phyloP scores from a whole-genome alignment of 2,329 filamentous ascomycete genomes.

The Capronia coronata region DNA sequence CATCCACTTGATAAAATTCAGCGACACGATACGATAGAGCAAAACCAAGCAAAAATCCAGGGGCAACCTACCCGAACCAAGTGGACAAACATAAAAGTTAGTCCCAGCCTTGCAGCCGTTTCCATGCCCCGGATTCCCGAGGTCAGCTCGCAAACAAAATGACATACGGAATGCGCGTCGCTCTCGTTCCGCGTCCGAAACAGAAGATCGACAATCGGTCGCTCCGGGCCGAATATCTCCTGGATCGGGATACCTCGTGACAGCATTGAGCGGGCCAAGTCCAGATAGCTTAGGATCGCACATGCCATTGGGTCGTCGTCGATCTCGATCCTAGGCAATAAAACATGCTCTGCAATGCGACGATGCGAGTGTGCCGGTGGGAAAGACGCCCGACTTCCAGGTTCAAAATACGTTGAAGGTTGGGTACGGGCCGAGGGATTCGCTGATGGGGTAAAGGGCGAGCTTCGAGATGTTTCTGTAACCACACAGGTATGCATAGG shows the following conservation, averaged over 20 bases:
- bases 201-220: slow-evolving; percentile 5
- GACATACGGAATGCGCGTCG: slow-evolving; percentile 9
- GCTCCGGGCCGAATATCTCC: slow-evolving; percentile 4
- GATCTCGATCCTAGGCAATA: slow-evolving; percentile 3
- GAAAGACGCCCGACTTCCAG: not conserved
- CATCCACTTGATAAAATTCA: slow-evolving; percentile 4
- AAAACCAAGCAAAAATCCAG: not conserved
- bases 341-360: not conserved
- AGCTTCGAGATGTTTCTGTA: not conserved
- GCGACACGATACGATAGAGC: not conserved
- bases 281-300: slow-evolving; percentile 6
- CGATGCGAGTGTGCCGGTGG: not conserved
- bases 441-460: not conserved
- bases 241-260: not conserved
- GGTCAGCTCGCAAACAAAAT: slow-evolving; percentile 8
- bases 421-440: not conserved
- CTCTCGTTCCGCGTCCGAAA: slow-evolving; percentile 3
- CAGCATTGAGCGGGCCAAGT: slow-evolving; percentile 1
- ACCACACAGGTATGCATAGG: too few species aligned
- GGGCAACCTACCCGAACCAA: slow-evolving; percentile 5
- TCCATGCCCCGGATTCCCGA: slow-evolving; percentile 3
- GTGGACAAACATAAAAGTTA: slow-evolving; percentile 5
- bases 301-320: not conserved
- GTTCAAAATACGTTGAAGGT: not conserved
- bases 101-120: slow-evolving; percentile 1